Evolutionary conservation across 73 alveolate genomes (phyloP), one percentile per base, ranked within the genome.

Genomic region (Symbiodinium pilosum): DNA sequence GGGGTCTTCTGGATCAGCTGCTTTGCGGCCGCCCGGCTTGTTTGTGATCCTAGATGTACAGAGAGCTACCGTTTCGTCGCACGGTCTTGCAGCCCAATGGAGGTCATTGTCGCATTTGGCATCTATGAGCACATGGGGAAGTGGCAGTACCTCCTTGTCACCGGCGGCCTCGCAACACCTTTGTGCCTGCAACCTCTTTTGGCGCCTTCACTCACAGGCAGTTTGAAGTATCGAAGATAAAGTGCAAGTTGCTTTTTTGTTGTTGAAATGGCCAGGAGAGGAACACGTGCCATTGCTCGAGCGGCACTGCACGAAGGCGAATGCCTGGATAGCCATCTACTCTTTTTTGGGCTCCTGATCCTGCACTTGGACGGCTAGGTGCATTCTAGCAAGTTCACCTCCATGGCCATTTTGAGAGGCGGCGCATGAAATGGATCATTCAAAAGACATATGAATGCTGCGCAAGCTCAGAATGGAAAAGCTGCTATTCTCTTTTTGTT

Each of bases 231-330:
- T 11, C 38, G 77, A 24, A 24, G 36, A 18, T n/a, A n/a, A n/a
- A n/a, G n/a, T n/a, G n/a, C n/a, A 36, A 64, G 30, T 18, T 2
- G 40, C 0, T 14, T 6, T 14, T 47, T 47, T 47, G 59, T 14
- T 47, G 6, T 9, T 47, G 59, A 14, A 14, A 14, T 47, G 59
- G 40, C 40, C 77, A 64, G 77, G 77, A 42, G 97, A 91, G 88
- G 38, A 83, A 28, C 36, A 83, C 11, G 51, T 91, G 44, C 81
- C 97, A 42, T 39, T 91, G 81, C 47, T 43, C 88, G 51, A 91
- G 81, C 97, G 97, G 52, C 47, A 56, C 88, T 91, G 97, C 81
- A 69, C 97, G 44, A 91, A 91, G 77, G 97, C 97, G n/a, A 91
- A 91, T 32, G 81, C 71, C 51, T 91, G 97, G 97, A 91, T 91